Evolutionary conservation across 306 rosid genomes (phyloP), one percentile per base, ranked within the genome.

Genomic region (Luffa acutangula): DNA sequence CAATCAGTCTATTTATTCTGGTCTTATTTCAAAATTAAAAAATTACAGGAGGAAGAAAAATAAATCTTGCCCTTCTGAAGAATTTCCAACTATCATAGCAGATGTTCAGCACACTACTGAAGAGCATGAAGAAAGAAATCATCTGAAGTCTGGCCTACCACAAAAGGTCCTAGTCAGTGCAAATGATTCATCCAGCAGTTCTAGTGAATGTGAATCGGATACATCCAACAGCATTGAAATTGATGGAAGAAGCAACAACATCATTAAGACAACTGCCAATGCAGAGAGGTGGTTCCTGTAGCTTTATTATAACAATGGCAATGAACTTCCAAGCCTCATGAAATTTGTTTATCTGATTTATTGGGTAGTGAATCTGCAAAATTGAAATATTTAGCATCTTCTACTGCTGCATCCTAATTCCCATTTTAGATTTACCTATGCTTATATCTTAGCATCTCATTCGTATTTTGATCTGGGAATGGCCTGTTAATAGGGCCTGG

Each of bases 41-140:
- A 49, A 25, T 85, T 52, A 53, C 85, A 93, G 98, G 86, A 83
- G 83, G 89, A 93, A 93, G 92, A 91, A 86, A 89, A 91, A 49
- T 82, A 93, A 87, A 82, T 81, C 81, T 82, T 83, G 86, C 74
- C 71, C 85, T n/a, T 1, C 78, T 0, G 86, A 84, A 71, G 87
- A 85, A 81, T 72, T 80, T 84, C 70, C 80, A 18, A 82, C 78
- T 83, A 81, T 65, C 80, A 63, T 86, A 0, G 83, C 78, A 78
- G 91, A 57, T 67, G 82, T 37, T 78, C 89, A 63, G 48, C 52
- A 62, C 6, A 25, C 76, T 69, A 71, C 63, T 75, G 70, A 71
- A 12, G 85, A 84, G 67, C 83, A 86, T 60, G 86, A 84, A 54
- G 84, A 71, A 83, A 83, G 81, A 80, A 78, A 82, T 76, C 80